Percentiles rank a stretch among this genome's conserved stretches.
These are phyloP conservation scores for Colletotrichum liaoningense DNA, from an alignment of 2,329 filamentous ascomycete species.

Conservation along the genomic window DNA sequence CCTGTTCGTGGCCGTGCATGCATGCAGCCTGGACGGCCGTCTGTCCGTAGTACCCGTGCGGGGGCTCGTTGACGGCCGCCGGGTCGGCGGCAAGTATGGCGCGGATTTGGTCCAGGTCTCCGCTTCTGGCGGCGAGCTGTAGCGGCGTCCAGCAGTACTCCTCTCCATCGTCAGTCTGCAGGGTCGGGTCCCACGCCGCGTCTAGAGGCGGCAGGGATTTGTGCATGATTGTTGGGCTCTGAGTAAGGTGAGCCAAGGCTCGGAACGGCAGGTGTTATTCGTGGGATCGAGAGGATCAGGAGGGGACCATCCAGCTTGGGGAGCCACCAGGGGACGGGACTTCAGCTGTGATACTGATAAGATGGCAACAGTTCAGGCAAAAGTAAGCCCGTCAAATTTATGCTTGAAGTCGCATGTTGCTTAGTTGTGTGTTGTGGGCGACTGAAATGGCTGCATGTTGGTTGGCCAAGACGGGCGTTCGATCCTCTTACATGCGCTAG, in stretches of 20 bases:
- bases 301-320: background rate
- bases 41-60: constrained; percentile 46
- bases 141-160: constrained; percentile 48
- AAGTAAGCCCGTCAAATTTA: background rate
- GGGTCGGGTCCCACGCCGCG: background rate
- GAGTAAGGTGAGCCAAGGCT: background rate
- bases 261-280: background rate
- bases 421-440: background rate
- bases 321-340: background rate
- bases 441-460: background rate
- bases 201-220: background rate
- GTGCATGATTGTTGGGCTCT: background rate
- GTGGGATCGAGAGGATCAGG: background rate
- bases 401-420: background rate
- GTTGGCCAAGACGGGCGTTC: background rate
- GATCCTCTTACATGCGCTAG: background rate
- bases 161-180: constrained; percentile 25
- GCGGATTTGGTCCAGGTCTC: constrained; percentile 42
- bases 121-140: constrained; percentile 47
- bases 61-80: constrained; percentile 44
- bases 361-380: background rate
- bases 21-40: constrained; percentile 51
- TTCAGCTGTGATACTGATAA: background rate
- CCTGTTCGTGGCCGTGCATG: constrained; percentile 39
- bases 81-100: constrained; percentile 40